Evolutionary conservation across 2,329 filamentous ascomycete genomes (phyloP), one percentile per base, ranked within the genome.

Genomic region (Periconia sp.): DNA sequence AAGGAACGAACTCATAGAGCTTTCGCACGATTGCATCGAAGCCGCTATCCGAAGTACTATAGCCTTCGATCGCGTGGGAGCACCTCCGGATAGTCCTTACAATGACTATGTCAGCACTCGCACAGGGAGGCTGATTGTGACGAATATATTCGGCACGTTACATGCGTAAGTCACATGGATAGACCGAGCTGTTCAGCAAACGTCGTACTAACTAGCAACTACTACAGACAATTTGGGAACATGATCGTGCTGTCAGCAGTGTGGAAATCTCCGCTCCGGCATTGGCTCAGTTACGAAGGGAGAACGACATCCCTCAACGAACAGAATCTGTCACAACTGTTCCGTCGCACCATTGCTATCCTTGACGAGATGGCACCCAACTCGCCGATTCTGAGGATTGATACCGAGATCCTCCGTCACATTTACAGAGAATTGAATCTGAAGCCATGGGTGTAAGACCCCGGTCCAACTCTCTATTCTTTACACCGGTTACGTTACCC

Each of bases 91-190:
- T 40, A 63, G 59, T 41, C 48, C 47, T 1, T 74, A 71, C 49
- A 48, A 55, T 5, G 56, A 61, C 17, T 71, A 89, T 78, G 66
- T 87, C 81, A 57, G 83, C 80, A 62, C 79, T 74, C 66, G 90
- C 77, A 64, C 58, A 45, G 77, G 83, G 56, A 84, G 91, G 30
- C 85, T 90, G 9, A 88, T 97, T 48, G 87, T 97, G 51, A 97
- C 93, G n/a, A 97, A 97, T 65, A 87, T 96, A 20, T 96, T 96
- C 74, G 92, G 93, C 49, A 97, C 93, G 17, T 89, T 92, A 57
- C 93, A 97, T 80, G 92, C 93, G 90, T 96, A 89, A 85, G 91
- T 85, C 6, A 6, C 14, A 23, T 6, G 14, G 13, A 13, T 14
- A 45, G 13, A 37, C 18, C 45, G 45, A 45, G 19, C 14, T 37